Evolutionary conservation across 352 stramenopile species (phyloP).

Genomic region (Heterotrichella gracilis): DNA sequence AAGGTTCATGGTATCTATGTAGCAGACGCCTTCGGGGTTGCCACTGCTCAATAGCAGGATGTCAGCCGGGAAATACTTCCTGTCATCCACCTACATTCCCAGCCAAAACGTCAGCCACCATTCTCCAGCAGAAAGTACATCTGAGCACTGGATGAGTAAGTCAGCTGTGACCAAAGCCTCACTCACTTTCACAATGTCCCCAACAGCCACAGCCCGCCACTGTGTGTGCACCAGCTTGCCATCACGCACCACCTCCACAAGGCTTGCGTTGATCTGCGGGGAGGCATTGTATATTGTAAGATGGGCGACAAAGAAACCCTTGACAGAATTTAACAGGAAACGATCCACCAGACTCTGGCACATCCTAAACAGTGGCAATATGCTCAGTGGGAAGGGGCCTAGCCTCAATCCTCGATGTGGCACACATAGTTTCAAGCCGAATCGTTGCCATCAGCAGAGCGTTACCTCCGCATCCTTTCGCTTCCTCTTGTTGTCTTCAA

Average conservation of each 20-base stretch:
- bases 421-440: slow-evolving; percentile 12
- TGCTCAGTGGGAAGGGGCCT: no score
- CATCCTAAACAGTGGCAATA: no score
- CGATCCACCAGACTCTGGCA: no score
- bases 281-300: no score
- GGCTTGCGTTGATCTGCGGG: no score
- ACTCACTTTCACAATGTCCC: no score
- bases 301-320: no score
- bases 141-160: no score
- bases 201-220: no score
- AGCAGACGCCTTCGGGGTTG: slow-evolving; percentile 23
- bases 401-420: neutral
- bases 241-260: slow-evolving; percentile 44
- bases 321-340: no score
- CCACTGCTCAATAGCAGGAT: slow-evolving; percentile 46
- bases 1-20: slow-evolving; percentile 14
- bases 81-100: slow-evolving; percentile 42
- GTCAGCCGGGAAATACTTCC: slow-evolving; percentile 51
- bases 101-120: slow-evolving; percentile 28
- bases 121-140: slow-evolving; percentile 28
- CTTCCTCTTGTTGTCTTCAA: slow-evolving; percentile 31
- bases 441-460: no score
- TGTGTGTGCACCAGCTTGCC: slow-evolving; percentile 45
- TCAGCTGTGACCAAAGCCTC: no score
- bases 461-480: slow-evolving; percentile 25